Conservation (phyloP, 2,329 filamentous ascomycete species). For the Thielaviopsis ethacetica region DNA sequence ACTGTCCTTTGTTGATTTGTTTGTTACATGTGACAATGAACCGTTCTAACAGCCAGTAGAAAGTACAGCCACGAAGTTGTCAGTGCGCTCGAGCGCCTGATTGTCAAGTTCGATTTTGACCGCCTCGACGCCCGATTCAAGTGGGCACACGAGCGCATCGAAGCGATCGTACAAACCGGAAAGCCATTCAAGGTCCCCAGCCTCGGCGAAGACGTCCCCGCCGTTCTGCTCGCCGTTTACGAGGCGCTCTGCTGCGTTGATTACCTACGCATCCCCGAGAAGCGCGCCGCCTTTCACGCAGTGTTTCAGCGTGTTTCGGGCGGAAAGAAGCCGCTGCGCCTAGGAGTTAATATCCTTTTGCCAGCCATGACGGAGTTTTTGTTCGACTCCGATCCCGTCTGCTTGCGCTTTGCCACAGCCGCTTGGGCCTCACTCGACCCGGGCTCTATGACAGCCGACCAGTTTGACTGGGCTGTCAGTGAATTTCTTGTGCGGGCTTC, state of each 20-base stretch:
- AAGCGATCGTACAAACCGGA: conserved; percentile 1
- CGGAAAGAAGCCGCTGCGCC: conserved; percentile 59
- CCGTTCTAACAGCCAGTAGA: conserved; percentile 15
- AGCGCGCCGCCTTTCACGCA: conserved; percentile 51
- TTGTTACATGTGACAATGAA: background rate
- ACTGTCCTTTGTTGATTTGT: background rate
- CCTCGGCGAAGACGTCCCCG: conserved; percentile 30
- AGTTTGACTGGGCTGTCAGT: conserved; percentile 79
- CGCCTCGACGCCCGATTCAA: conserved; percentile 44
- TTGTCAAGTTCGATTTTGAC: conserved; percentile 43
- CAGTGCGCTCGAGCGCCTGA: conserved; percentile 34
- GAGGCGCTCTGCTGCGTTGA: conserved; percentile 75
- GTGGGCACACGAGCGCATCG: conserved; percentile 25
- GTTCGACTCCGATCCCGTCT: conserved; percentile 52
- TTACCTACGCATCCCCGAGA: conserved; percentile 45
- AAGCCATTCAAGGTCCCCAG: conserved; percentile 27
- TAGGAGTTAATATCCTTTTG: conserved; percentile 54
- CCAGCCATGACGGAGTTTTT: conserved; percentile 76
- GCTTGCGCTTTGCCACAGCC: conserved; percentile 49
- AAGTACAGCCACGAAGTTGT: conserved; percentile 34
- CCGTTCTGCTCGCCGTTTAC: conserved; percentile 65
- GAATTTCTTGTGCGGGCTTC: conserved; percentile 55
- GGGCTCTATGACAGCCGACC: conserved; percentile 44
- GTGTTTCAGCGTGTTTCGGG: conserved; percentile 67
- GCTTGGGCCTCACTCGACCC: conserved; percentile 52